Percentiles rank a stretch among this genome's conserved stretches.
These are phyloP conservation scores for Cinnamomum micranthum DNA, from an alignment of 164 flowering plant genomes.

Conservation along the genomic window DNA sequence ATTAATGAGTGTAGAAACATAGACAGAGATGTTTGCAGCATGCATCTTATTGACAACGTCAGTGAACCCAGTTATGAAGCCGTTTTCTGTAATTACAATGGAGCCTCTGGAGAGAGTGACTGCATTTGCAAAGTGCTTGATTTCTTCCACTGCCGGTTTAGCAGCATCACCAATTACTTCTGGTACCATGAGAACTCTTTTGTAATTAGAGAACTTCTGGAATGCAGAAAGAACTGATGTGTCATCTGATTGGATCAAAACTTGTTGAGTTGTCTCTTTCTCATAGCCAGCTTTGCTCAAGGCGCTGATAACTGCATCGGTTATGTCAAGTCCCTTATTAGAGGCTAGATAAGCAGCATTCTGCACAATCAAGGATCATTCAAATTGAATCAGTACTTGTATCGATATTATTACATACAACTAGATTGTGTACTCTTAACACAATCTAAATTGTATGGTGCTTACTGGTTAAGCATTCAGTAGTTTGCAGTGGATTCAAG, in stretches of 20 bases:
- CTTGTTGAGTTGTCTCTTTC: constrained; percentile 61
- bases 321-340: constrained; percentile 60
- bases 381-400: not conserved
- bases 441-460: too few relatives aligned
- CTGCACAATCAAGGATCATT: constrained; percentile 29
- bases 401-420: not conserved
- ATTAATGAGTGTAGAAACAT: constrained; percentile 46
- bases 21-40: constrained; percentile 66
- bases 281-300: constrained; percentile 65
- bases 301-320: constrained; percentile 46
- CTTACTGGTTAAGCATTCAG: too few relatives aligned
- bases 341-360: constrained; percentile 88
- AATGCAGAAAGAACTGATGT: constrained; percentile 61
- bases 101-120: constrained; percentile 48
- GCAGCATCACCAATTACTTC: constrained; percentile 45
- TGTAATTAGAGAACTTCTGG: constrained; percentile 40
- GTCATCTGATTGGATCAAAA: constrained; percentile 77
- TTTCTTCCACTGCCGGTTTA: constrained; percentile 44
- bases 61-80: constrained; percentile 34
- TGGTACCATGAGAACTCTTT: constrained; percentile 39
- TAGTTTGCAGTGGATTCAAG: too few relatives aligned
- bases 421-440: not conserved
- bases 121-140: constrained; percentile 70
- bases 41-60: constrained; percentile 46
- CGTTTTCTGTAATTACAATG: constrained; percentile 14